These are phyloP conservation scores for Senna tora DNA, from an alignment of 306 rosid genomes.

Conservation along the genomic window DNA sequence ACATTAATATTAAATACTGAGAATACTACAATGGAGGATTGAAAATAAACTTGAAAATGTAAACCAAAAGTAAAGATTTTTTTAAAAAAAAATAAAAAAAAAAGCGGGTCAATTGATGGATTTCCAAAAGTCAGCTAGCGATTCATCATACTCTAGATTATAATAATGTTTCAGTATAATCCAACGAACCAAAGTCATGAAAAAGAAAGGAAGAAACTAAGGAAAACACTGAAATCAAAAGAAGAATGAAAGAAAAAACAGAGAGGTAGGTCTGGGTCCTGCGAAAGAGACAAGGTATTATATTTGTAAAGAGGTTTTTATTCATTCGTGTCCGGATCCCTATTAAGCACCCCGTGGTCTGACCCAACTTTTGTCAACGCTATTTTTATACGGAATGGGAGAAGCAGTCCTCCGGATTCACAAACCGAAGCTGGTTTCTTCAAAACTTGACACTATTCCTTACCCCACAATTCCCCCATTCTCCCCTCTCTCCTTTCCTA, in stretches of 20 bases:
- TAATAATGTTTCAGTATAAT: not conserved
- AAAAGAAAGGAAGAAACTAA: too few relatives aligned
- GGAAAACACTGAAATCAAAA: too few relatives aligned
- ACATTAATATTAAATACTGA: too few relatives aligned
- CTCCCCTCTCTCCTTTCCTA: conserved; percentile 29
- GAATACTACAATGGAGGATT: not conserved
- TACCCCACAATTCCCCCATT: not conserved
- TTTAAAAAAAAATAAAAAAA: too few relatives aligned
- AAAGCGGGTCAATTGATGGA: conserved; percentile 16
- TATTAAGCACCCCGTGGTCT: conserved; percentile 33
- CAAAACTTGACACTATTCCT: conserved; percentile 56
- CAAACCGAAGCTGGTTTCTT: conserved; percentile 45
- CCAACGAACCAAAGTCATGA: too few relatives aligned
- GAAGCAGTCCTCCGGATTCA: conserved; percentile 39
- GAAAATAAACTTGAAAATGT: too few relatives aligned
- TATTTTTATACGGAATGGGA: conserved; percentile 27
- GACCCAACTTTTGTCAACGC: conserved; percentile 64
- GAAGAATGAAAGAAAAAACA: not conserved
- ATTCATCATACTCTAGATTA: not conserved
- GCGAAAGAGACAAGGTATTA: conserved; percentile 42
- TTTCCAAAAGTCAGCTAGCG: conserved; percentile 41
- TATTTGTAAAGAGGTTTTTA: not conserved
- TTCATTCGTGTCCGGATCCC: conserved; percentile 12
- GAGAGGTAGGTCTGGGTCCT: conserved; percentile 41
- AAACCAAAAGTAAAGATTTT: too few relatives aligned